Evolutionary conservation across 2,329 filamentous ascomycete genomes (phyloP).

Genomic region (Botrytis pseudocinerea): DNA sequence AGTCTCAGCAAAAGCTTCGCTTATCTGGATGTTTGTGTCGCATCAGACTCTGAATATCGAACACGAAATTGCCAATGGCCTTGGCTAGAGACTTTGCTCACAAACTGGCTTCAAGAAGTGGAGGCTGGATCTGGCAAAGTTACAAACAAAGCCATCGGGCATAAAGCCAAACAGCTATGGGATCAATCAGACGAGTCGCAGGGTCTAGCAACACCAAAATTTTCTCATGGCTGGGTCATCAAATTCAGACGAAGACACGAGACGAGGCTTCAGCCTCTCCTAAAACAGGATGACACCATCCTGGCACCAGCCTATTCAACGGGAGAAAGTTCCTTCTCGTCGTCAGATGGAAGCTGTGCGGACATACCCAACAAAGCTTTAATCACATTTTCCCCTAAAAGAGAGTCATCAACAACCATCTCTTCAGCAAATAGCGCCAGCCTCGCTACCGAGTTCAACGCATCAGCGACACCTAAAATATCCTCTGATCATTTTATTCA

Average conservation of each 20-base stretch:
- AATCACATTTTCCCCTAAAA: not conserved
- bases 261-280: slow-evolving; percentile 15
- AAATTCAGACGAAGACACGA: slow-evolving; percentile 26
- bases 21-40: slow-evolving; percentile 24
- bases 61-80: slow-evolving; percentile 27
- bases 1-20: slow-evolving; percentile 28
- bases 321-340: not conserved
- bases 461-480: slow-evolving; percentile 16
- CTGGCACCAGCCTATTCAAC: not conserved
- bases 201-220: slow-evolving; percentile 25
- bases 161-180: slow-evolving; percentile 26
- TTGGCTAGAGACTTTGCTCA: slow-evolving; percentile 24
- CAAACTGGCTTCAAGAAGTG: slow-evolving; percentile 24
- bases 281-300: slow-evolving; percentile 11
- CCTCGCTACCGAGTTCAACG: not conserved
- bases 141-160: slow-evolving; percentile 25
- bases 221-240: slow-evolving; percentile 27
- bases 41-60: slow-evolving; percentile 22
- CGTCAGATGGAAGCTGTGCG: not conserved
- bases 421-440: not conserved
- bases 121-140: slow-evolving; percentile 21
- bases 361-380: not conserved
- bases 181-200: slow-evolving; percentile 24
- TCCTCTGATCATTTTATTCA: slow-evolving; percentile 30
- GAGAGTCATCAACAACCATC: not conserved